Percentiles rank a stretch among this genome's conserved stretches.
Conservation (phyloP, 163 green algal genomes). For the Chlorella variabilis region DNA sequence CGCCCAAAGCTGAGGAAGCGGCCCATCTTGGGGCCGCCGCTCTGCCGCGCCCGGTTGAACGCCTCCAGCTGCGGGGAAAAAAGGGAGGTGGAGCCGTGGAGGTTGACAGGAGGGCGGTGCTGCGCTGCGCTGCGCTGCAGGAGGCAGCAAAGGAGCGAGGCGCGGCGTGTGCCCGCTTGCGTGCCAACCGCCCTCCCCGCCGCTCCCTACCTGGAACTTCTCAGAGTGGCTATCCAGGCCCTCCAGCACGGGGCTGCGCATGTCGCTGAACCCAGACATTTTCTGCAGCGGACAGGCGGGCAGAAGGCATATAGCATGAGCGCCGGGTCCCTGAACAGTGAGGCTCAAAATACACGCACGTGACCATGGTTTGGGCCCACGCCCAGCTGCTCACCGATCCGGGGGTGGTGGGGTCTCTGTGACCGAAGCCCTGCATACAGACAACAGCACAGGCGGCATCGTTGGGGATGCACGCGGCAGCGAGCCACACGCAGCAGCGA, state of each 20-base stretch:
- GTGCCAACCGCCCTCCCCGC: background rate
- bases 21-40: slow-evolving; percentile 51
- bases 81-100: too few species aligned
- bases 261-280: slow-evolving; percentile 29
- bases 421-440: slow-evolving; percentile 13
- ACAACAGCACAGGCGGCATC: background rate
- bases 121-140: background rate
- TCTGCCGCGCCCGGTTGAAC: slow-evolving; percentile 68
- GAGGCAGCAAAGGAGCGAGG: background rate
- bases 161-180: background rate
- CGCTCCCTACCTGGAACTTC: slow-evolving; percentile 59
- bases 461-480: too few species aligned
- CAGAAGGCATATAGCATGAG: too few species aligned
- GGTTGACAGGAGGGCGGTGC: background rate
- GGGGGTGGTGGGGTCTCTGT: slow-evolving; percentile 19
- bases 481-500: too few species aligned
- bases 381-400: background rate
- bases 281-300: background rate
- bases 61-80: slow-evolving; percentile 64
- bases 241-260: slow-evolving; percentile 53
- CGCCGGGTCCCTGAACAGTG: too few species aligned
- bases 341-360: too few species aligned
- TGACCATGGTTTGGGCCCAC: too few species aligned
- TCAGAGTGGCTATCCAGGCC: slow-evolving; percentile 61
- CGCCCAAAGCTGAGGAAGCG: slow-evolving; percentile 48